These are phyloP conservation scores for Gentiana dahurica DNA, from an alignment of 257 asterid genomes.

Conservation along the genomic window DNA sequence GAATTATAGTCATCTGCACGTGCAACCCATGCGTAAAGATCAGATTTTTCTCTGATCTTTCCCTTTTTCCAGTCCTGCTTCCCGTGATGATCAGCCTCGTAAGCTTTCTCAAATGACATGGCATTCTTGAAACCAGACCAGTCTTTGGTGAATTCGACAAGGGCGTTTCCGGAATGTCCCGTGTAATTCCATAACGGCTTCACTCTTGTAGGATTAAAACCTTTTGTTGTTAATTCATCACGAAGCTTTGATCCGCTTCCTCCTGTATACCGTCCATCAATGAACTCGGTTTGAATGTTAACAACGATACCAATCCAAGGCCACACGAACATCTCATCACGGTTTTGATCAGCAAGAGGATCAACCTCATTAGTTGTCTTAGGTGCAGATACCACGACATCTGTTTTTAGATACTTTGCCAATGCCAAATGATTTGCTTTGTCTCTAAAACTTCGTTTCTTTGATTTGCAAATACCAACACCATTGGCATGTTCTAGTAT, in stretches of 20 bases:
- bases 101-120: conserved; percentile 67
- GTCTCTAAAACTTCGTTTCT: conserved; percentile 46
- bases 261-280: conserved; percentile 60
- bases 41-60: conserved; percentile 26
- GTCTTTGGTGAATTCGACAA: conserved; percentile 69
- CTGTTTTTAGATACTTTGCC: conserved; percentile 53
- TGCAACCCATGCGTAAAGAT: conserved; percentile 83
- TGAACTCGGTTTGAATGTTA: conserved; percentile 44
- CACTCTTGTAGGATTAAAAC: conserved; percentile 70
- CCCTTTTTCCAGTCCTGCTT: conserved; percentile 46
- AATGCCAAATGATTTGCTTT: conserved; percentile 66
- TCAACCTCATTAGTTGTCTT: conserved; percentile 25
- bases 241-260: conserved; percentile 71
- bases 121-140: conserved; percentile 83
- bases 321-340: conserved; percentile 82
- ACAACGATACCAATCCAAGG: conserved; percentile 84
- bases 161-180: conserved; percentile 81
- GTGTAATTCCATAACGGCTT: conserved; percentile 64
- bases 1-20: conserved; percentile 70
- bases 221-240: conserved; percentile 42
- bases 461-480: conserved; percentile 39
- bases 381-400: conserved; percentile 13
- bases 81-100: conserved; percentile 61
- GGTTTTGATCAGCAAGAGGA: conserved; percentile 44
- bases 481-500: conserved; percentile 63